A percentile compares a stretch with the other conserved stretches of the same genome.
These are phyloP conservation scores for Bruguiera hainesii DNA, from an alignment of 441 rosid species.

Conservation along the genomic window DNA sequence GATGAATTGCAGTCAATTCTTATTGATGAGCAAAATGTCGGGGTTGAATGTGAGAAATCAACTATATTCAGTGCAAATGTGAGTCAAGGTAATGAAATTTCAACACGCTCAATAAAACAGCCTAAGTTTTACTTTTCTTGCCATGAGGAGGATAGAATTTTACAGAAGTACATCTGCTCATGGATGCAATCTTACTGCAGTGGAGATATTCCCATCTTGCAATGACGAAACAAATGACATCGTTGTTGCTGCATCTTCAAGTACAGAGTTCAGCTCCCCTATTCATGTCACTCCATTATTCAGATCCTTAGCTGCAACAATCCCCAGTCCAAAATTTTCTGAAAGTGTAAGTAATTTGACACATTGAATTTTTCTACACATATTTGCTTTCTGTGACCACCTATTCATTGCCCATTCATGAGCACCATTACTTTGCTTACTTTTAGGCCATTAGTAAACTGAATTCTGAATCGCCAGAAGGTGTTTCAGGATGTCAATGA, in stretches of 20 bases:
- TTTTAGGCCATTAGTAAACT: conserved; percentile 3
- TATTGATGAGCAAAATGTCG: conserved; percentile 23
- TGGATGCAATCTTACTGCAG: conserved; percentile 30
- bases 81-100: conserved; percentile 42
- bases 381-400: background rate
- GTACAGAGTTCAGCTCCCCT: conserved; percentile 73
- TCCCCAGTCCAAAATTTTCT: conserved; percentile 97
- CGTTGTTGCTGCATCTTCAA: conserved; percentile 48
- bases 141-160: conserved; percentile 2
- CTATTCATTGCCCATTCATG: background rate
- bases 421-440: background rate
- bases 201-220: conserved; percentile 38
- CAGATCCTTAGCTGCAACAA: conserved; percentile 93
- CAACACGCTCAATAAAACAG: conserved; percentile 1
- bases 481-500: background rate
- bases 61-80: conserved; percentile 34
- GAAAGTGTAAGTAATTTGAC: conserved; percentile 79
- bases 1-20: conserved; percentile 21
- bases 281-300: conserved; percentile 87
- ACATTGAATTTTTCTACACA: conserved; percentile 4
- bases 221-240: conserved; percentile 38
- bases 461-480: background rate
- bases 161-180: conserved; percentile 9
- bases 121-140: conserved; percentile 7
- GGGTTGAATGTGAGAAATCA: conserved; percentile 38